Percentiles rank a stretch among this genome's conserved stretches.
These are phyloP conservation scores for Antarctomyces pellizariae DNA, from an alignment of 495 filamentous ascomycete species.

Conservation along the genomic window DNA sequence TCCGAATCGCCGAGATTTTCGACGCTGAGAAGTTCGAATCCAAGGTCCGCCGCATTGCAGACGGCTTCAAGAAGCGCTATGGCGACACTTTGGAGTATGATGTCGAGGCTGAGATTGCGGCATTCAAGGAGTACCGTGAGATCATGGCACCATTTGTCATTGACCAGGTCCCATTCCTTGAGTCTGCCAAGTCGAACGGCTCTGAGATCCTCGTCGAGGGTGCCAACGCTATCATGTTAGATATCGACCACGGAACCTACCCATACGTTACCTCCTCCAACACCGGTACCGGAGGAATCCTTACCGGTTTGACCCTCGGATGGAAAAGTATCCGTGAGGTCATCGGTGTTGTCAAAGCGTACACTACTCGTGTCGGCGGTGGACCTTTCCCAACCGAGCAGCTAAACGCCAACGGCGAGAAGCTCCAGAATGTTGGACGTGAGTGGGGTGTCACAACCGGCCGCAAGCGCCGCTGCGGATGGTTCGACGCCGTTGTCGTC, in stretches of 20 bases:
- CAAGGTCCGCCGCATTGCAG: constrained; percentile 41
- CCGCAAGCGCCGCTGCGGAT: constrained; percentile 63
- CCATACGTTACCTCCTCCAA: constrained; percentile 69
- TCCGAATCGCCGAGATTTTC: constrained; percentile 56
- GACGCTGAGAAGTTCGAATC: constrained; percentile 48
- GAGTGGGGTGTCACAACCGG: constrained; percentile 65
- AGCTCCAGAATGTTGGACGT: constrained; percentile 22
- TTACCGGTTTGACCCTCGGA: constrained; percentile 21
- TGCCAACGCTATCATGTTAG: constrained; percentile 69
- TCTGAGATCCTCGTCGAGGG: constrained; percentile 60
- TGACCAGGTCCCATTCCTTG: constrained; percentile 39
- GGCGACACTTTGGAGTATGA: constrained; percentile 54
- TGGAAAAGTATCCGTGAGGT: too few species aligned
- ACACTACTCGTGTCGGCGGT: constrained; percentile 46
- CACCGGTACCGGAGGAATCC: constrained; percentile 50
- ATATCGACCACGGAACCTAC: constrained; percentile 59
- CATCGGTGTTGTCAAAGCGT: constrained; percentile 77
- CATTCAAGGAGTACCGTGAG: constrained; percentile 33
- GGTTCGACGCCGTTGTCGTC: constrained; percentile 74
- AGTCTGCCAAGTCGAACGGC: constrained; percentile 29
- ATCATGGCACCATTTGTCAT: constrained; percentile 44
- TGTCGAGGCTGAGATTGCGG: constrained; percentile 53
- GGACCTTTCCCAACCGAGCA: constrained; percentile 78
- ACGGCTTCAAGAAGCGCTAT: constrained; percentile 46
- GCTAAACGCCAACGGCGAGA: constrained; percentile 25